Conservation (phyloP, 2,329 filamentous ascomycete genomes). For the Aspergillus calidoustus region DNA sequence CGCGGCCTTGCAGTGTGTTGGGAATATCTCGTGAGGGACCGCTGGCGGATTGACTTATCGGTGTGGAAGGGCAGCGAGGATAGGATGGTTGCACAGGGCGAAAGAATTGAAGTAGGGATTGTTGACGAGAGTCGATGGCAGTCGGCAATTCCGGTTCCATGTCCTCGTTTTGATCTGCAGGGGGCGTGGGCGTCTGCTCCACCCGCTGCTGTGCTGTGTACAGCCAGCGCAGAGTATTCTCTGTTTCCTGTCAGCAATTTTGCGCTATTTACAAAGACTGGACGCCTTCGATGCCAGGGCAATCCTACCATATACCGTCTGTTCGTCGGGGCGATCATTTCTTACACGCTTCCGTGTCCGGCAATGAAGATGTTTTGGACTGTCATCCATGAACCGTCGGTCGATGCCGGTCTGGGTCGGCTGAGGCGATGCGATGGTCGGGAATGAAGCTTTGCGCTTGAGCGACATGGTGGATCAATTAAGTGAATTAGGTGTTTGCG, state of each 20-base stretch:
- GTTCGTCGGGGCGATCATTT: conserved; percentile 62
- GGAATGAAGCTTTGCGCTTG: conserved; percentile 64
- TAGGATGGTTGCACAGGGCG: conserved; percentile 32
- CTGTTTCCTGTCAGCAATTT: conserved; percentile 32
- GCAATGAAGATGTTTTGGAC: conserved; percentile 54
- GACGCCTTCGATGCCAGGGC: background rate
- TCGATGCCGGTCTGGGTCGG: conserved; percentile 28
- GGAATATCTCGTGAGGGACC: conserved; percentile 24
- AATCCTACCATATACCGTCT: conserved; percentile 57
- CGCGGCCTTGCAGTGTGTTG: conserved; percentile 26
- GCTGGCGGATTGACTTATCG: conserved; percentile 23
- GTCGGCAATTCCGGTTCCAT: conserved; percentile 33
- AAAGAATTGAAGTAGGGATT: conserved; percentile 47
- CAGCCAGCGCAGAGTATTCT: conserved; percentile 49
- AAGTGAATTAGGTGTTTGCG: background rate
- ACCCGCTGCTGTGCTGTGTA: conserved; percentile 45
- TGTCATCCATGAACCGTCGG: conserved; percentile 37
- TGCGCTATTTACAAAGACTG: background rate
- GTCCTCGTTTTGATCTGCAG: conserved; percentile 27
- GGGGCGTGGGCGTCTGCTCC: conserved; percentile 22
- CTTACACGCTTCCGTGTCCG: conserved; percentile 64
- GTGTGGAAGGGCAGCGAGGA: conserved; percentile 22
- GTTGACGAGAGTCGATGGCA: conserved; percentile 45
- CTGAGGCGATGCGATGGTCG: conserved; percentile 49
- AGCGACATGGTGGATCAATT: conserved; percentile 51